Percentiles rank a stretch among this genome's conserved stretches.
Evolutionary conservation across 352 stramenopile species (phyloP).

Genomic region (Peronospora tabacina): DNA sequence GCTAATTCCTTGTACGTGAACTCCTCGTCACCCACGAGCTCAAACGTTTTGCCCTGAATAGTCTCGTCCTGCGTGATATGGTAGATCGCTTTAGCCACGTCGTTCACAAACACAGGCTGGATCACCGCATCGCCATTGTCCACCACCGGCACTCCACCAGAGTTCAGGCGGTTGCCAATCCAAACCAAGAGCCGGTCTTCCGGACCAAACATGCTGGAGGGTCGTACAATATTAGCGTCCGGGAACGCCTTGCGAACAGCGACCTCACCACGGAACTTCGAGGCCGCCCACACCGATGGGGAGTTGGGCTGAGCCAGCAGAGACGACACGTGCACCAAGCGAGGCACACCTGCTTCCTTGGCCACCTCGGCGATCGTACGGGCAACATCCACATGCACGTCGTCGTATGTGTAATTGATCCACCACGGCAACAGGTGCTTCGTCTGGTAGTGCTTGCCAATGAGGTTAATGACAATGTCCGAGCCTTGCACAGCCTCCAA

Average conservation of each 20-base stretch:
- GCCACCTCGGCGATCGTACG: conserved; percentile 75
- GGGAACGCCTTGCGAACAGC: conserved; percentile 90
- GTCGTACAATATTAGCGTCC: conserved; percentile 92
- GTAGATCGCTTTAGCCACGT: conserved; percentile 78
- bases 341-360: conserved; percentile 66
- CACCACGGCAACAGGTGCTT: conserved; percentile 89
- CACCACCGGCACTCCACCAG: conserved; percentile 85
- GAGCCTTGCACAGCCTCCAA: conserved; percentile 85
- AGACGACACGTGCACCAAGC: conserved; percentile 79
- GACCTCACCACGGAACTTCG: conserved; percentile 81
- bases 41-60: conserved; percentile 91
- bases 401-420: conserved; percentile 94
- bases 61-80: conserved; percentile 65
- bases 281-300: conserved; percentile 70
- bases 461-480: conserved; percentile 95
- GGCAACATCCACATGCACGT: conserved; percentile 92
- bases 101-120: conserved; percentile 89
- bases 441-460: conserved; percentile 97
- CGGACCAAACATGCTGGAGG: conserved; percentile 91
- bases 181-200: conserved; percentile 95
- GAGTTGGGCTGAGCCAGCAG: conserved; percentile 79
- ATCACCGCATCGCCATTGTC: conserved; percentile 90
- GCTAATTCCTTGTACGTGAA: conserved; percentile 96
- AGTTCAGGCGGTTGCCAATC: conserved; percentile 66
- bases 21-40: conserved; percentile 94